These are phyloP conservation scores for Closterium sp. DNA, from an alignment of 139 green algal species.

Conservation along the genomic window DNA sequence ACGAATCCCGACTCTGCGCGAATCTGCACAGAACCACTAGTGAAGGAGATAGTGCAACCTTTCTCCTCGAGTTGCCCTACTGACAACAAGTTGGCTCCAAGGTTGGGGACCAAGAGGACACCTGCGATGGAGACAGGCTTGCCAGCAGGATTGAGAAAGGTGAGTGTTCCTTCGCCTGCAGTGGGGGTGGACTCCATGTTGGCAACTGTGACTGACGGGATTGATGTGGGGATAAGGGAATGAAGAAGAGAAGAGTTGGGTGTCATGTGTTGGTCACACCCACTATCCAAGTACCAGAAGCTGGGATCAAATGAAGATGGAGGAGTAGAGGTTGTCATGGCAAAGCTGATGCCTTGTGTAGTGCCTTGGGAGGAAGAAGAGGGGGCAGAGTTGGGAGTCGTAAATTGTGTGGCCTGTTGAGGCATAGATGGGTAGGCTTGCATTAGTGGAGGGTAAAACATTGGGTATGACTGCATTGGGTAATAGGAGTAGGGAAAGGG, in stretches of 20 bases:
- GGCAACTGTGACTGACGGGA: not conserved
- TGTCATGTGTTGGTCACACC: too few species aligned
- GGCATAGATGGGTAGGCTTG: too few species aligned
- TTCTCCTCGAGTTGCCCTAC: not conserved
- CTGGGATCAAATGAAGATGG: too few species aligned
- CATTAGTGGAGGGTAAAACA: too few species aligned
- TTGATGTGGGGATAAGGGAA: not conserved
- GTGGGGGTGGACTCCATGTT: not conserved
- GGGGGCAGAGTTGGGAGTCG: too few species aligned
- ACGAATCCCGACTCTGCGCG: not conserved
- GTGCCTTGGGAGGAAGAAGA: too few species aligned
- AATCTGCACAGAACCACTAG: not conserved
- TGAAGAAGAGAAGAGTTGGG: not conserved
- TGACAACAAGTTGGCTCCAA: not conserved
- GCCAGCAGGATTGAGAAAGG: not conserved
- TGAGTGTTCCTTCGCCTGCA: not conserved
- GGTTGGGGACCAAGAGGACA: not conserved
- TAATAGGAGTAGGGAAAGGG: too few species aligned
- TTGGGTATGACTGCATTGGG: too few species aligned
- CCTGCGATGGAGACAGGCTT: not conserved
- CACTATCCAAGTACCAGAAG: too few species aligned
- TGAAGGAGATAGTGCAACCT: not conserved
- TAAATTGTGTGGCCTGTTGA: too few species aligned
- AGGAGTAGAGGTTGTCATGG: too few species aligned
- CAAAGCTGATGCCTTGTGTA: too few species aligned